These are phyloP conservation scores for Tothia fuscella DNA, from an alignment of 2,329 filamentous ascomycete species.

Conservation along the genomic window DNA sequence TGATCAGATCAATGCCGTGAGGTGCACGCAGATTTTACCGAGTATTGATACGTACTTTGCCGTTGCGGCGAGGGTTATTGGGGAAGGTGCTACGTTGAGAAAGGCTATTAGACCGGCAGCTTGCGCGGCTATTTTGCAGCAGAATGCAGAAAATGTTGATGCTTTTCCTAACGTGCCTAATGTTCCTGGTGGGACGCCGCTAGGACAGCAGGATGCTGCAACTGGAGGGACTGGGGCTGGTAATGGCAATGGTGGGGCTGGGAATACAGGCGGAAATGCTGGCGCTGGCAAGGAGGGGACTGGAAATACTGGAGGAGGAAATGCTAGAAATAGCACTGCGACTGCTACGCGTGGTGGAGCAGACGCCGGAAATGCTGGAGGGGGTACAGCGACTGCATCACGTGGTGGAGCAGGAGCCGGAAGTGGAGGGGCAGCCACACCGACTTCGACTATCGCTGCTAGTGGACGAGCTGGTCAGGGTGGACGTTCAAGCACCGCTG, in stretches of 20 bases:
- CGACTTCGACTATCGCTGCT: too few relatives aligned
- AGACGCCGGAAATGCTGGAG: too few relatives aligned
- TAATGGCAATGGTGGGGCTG: neutral
- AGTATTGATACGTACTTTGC: conserved; percentile 11
- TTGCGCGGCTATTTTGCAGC: conserved; percentile 5
- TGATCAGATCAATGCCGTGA: conserved; percentile 8
- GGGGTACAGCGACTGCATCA: too few relatives aligned
- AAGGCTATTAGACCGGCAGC: conserved; percentile 8
- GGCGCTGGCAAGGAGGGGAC: too few relatives aligned
- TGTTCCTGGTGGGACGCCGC: neutral
- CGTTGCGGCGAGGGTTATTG: conserved; percentile 8
- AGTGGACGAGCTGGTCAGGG: too few relatives aligned
- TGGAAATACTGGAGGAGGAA: too few relatives aligned
- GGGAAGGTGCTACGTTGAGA: conserved; percentile 3
- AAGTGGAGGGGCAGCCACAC: too few relatives aligned
- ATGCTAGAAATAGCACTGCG: too few relatives aligned
- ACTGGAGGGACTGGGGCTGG: neutral
- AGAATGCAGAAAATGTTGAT: neutral
- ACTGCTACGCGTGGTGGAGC: too few relatives aligned
- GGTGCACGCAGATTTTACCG: conserved; percentile 10
- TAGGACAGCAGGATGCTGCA: neutral
- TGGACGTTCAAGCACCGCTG: too few relatives aligned
- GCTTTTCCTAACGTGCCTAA: conserved; percentile 3
- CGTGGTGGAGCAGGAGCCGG: too few relatives aligned
- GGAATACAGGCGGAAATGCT: neutral